Base-by-base conservation (phyloP, 805 yeast species). In the Candida piceae region DNA sequence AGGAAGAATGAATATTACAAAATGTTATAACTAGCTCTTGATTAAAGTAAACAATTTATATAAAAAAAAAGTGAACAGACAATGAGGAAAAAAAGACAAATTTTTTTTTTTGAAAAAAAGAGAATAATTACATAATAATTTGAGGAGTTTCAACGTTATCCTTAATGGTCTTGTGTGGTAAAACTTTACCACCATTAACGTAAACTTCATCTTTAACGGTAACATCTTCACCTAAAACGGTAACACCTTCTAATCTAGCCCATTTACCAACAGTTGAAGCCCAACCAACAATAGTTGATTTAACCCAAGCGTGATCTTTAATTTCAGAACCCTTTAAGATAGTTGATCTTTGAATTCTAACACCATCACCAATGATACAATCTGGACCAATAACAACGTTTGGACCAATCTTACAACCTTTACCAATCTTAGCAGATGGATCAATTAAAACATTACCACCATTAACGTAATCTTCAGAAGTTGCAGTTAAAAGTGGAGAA, bases 231-330 rank as follows among this genome's bases (percentile, higher is more conserved):
- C 98, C 99, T 59, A 93, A 78, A 43, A 93, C 98, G 46, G 97
- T 85, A 57, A 80, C 85, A 73, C 96, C 96, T 70, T 93, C 97
- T 49, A 93, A 78, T 76, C 98, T 87, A 49, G 97, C 95, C 98
- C 98, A 93, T 69, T 79, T 81, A 67, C 98, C 98, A 58, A 93
- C 90, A 56, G 86, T 85, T 47, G 96, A 89, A 77, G 88, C 82
- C 99, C 99, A 93, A 58, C 99, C 99, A 52, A 93, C 95, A 67
- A 93, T 93, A 58, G 98, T 84, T 58, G 93, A 84, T 69, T 89
- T 89, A 58, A 93, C 93, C 83, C 93, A 85, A 55, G 98, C 96
- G 69, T 93, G 98, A 63, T 88, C 96, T 72, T 85, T 87, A 64
- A 93, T 83, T 58, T 77, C 76, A 41, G 97, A 88, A 76, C 89